Percentiles rank a stretch among this genome's conserved stretches.
phyloP scores from a whole-genome alignment of 2,329 filamentous ascomycete species.

The Hawksworthiomyces lignivorus region DNA sequence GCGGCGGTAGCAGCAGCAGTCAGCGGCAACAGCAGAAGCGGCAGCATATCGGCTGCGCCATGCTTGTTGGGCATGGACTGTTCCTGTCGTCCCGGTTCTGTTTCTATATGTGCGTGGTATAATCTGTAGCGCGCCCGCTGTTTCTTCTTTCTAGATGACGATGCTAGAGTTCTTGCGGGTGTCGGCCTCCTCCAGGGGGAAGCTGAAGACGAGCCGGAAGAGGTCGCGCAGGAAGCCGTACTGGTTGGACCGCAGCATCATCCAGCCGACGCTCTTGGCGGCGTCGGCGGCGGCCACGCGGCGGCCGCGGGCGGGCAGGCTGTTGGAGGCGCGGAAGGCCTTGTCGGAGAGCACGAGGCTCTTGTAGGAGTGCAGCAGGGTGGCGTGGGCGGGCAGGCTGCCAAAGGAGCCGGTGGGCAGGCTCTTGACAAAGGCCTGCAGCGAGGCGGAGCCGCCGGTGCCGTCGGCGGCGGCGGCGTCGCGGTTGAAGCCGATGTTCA shows the following conservation, averaged over 20 bases:
- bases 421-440: constrained; percentile 69
- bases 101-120: no score
- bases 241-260: constrained; percentile 60
- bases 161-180: constrained; percentile 58
- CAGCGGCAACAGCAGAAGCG: no score
- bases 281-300: constrained; percentile 65
- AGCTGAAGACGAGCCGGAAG: constrained; percentile 78
- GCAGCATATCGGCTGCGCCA: no score
- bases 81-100: no score
- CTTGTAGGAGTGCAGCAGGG: constrained; percentile 71
- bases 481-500: constrained; percentile 73
- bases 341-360: constrained; percentile 69
- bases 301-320: constrained; percentile 49
- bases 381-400: constrained; percentile 58
- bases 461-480: constrained; percentile 37
- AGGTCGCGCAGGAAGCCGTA: constrained; percentile 77
- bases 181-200: constrained; percentile 70
- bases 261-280: constrained; percentile 69
- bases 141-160: constrained; percentile 31
- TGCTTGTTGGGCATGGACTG: no score
- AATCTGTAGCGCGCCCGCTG: no score
- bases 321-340: constrained; percentile 48
- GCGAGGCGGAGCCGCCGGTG: constrained; percentile 39
- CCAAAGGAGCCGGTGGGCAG: constrained; percentile 76
- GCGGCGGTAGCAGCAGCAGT: no score